Evolutionary conservation across 257 asterid genomes (phyloP).

Genomic region (Ilex asprella): DNA sequence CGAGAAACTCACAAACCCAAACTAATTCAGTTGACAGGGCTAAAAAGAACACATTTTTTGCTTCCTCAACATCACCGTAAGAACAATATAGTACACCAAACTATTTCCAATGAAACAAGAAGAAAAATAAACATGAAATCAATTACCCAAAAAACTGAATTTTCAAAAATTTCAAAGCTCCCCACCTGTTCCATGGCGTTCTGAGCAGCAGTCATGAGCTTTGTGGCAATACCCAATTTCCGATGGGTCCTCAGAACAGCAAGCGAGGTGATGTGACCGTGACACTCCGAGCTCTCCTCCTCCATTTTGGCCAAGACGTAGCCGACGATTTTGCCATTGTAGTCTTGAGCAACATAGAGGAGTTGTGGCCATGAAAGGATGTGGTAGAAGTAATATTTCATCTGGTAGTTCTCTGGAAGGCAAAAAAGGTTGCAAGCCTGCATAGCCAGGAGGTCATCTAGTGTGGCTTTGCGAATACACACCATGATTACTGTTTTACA

Average conservation of each 20-base stretch:
- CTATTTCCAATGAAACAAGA: no score
- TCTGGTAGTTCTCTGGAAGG: slow-evolving; percentile 94
- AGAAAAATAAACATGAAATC: no score
- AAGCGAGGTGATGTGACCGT: slow-evolving; percentile 96
- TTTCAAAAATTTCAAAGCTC: background rate
- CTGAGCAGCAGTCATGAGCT: slow-evolving; percentile 99
- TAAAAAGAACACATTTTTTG: no score
- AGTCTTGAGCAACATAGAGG: slow-evolving; percentile 95
- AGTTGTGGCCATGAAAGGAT: slow-evolving; percentile 99
- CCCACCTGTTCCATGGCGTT: slow-evolving; percentile 93
- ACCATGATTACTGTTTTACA: slow-evolving; percentile 40
- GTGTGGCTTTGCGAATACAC: slow-evolving; percentile 91
- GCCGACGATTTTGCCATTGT: slow-evolving; percentile 93
- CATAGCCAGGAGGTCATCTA: slow-evolving; percentile 88
- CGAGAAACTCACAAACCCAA: no score
- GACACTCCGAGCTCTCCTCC: slow-evolving; percentile 91
- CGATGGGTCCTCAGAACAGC: slow-evolving; percentile 98
- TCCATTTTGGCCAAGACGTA: slow-evolving; percentile 97
- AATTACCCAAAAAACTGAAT: background rate
- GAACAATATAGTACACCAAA: no score
- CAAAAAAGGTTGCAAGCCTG: slow-evolving; percentile 91
- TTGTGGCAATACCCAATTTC: slow-evolving; percentile 90
- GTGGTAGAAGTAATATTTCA: slow-evolving; percentile 94
- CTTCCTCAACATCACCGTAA: no score
- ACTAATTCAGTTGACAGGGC: no score